Evolutionary conservation across 129 eudicot genomes (phyloP), one percentile per base, ranked within the genome.

Genomic region (Escallonia rubra): DNA sequence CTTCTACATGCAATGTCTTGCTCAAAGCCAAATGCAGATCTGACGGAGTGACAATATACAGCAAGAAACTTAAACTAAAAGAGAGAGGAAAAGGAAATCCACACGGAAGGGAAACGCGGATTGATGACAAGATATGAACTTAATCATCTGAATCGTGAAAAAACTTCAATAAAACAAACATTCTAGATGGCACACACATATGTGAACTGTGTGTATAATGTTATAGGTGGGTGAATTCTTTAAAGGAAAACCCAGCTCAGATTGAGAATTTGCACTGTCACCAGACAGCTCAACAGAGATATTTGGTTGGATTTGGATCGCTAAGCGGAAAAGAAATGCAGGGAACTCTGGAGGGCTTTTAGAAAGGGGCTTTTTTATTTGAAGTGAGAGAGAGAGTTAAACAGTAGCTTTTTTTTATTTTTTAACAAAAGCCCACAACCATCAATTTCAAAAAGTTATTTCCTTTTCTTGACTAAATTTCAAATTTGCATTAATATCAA

Each of bases 81-180:
- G 61, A 70, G 72, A 67, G 52, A 56, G 57, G 41, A 70, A 64
- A 61, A 67, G 57, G 52, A 79, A 68, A 76, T 41, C 47, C 45
- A 80, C 72, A 55, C 72, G 70, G 70, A 65, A 51, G 65, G 4
- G 38, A 79, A 57, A 79, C 84, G 84, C 84, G 84, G 76, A 65
- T 74, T 79, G 70, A 68, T 64, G 71, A 71, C 63, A 53, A 72
- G 60, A 41, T 40, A 71, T 78, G 76, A 78, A 72, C 82, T 72
- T 71, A 61, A 73, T 72, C 81, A 76, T 72, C 60, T 49, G 48
- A 62, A 55, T 45, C 51, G 49, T 23, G 1, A 23, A 23, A 59
- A 75, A 15, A 76, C 61, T 46, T 61, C 53, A 67, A 42, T 56
- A 64, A 64, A 44, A 65, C 15, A 63, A 69, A 64, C 53, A 60